Conservation (phyloP, 495 filamentous ascomycete genomes). For the Tuber microsphaerosporum region DNA sequence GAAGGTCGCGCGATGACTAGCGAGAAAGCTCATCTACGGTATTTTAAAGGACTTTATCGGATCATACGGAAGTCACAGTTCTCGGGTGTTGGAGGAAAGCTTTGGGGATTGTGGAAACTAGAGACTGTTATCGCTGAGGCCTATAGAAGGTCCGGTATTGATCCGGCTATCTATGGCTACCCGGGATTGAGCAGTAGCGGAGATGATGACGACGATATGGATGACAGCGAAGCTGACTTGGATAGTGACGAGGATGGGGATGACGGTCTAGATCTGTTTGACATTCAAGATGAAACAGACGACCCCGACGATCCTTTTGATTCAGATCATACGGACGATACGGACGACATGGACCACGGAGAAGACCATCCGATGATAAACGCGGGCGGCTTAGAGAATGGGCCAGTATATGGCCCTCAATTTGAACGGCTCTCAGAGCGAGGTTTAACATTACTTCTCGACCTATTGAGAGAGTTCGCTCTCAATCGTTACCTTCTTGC, state of each 20-base stretch:
- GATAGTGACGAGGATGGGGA: background rate
- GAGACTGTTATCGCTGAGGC: background rate
- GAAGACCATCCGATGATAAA: background rate
- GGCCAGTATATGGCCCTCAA: background rate
- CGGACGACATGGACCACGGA: background rate
- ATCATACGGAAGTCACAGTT: slow-evolving; percentile 1
- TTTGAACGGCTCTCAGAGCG: background rate
- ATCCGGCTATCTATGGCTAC: slow-evolving; percentile 1
- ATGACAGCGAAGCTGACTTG: background rate
- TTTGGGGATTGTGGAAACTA: background rate
- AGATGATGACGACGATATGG: background rate
- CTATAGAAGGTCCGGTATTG: slow-evolving; percentile 1
- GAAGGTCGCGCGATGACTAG: background rate
- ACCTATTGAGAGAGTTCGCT: background rate
- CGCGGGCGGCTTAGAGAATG: background rate
- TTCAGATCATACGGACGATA: background rate
- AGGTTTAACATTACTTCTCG: background rate
- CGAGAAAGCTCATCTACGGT: background rate
- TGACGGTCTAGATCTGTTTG: background rate
- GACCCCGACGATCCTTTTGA: background rate
- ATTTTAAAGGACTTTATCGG: background rate
- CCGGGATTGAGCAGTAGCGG: background rate
- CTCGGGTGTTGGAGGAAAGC: slow-evolving; percentile 1
- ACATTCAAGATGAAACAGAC: background rate
- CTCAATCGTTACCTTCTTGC: slow-evolving; percentile 1